phyloP scores from a whole-genome alignment of 352 stramenopile genomes.

The Thalassiosira exigua region DNA sequence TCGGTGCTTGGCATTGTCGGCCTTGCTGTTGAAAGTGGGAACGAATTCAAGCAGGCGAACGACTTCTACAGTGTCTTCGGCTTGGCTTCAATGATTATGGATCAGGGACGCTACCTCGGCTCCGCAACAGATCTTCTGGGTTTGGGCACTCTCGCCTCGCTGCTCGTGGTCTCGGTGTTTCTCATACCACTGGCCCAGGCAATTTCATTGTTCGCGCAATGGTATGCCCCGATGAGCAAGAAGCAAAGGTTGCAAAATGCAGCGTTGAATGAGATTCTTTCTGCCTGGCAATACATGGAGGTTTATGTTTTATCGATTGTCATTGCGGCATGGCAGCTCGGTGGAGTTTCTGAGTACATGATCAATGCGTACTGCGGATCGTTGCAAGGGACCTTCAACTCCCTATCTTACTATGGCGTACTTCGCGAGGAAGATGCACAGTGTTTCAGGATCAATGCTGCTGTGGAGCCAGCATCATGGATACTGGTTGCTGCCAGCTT shows the following conservation, averaged over 20 bases:
- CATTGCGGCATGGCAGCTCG: slow-evolving; percentile 79
- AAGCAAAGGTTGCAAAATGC: slow-evolving; percentile 50
- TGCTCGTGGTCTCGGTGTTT: slow-evolving; percentile 78
- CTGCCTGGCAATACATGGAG: slow-evolving; percentile 85
- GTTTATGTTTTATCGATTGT: slow-evolving; percentile 81
- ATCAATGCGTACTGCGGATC: slow-evolving; percentile 78
- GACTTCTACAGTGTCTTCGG: slow-evolving; percentile 72
- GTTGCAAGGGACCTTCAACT: slow-evolving; percentile 67
- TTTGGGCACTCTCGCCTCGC: slow-evolving; percentile 63
- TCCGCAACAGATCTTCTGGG: slow-evolving; percentile 64
- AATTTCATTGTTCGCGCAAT: slow-evolving; percentile 61
- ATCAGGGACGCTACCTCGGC: slow-evolving; percentile 72
- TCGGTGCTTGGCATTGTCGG: slow-evolving; percentile 78
- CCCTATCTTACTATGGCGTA: slow-evolving; percentile 75
- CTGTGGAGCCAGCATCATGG: slow-evolving; percentile 70
- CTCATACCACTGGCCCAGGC: slow-evolving; percentile 75
- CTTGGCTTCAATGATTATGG: slow-evolving; percentile 74
- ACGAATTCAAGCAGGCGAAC: slow-evolving; percentile 71
- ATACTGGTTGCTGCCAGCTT: slow-evolving; percentile 78
- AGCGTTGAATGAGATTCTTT: slow-evolving; percentile 71
- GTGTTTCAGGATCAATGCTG: slow-evolving; percentile 77
- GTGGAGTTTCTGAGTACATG: slow-evolving; percentile 76
- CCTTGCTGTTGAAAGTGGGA: slow-evolving; percentile 74
- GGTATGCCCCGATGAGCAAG: slow-evolving; percentile 70
- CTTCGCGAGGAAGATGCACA: slow-evolving; percentile 76